phyloP scores from a whole-genome alignment of 1,284 basidiomycete species.

The Naganishia liquefaciens region DNA sequence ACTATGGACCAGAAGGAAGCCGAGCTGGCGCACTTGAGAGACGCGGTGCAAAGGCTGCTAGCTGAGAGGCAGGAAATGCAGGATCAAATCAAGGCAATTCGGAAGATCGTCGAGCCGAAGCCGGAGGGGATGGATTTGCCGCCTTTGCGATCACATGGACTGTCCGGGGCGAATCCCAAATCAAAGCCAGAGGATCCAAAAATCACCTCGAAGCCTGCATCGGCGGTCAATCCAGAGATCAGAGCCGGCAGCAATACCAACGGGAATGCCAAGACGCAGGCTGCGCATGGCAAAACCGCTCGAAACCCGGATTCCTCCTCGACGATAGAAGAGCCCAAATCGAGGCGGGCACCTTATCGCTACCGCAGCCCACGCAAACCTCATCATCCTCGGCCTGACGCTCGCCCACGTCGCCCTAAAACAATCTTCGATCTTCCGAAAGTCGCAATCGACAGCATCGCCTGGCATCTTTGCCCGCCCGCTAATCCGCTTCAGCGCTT shows the following conservation, averaged over 20 bases:
- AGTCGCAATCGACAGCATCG: background rate
- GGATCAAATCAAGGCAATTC: background rate
- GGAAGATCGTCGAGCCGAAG: slow-evolving; percentile 1
- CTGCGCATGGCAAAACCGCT: background rate
- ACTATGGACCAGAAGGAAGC: background rate
- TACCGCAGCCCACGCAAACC: slow-evolving; percentile 11
- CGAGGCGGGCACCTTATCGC: background rate
- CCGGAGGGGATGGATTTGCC: background rate
- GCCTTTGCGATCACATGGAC: background rate
- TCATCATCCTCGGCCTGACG: background rate
- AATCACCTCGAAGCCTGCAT: too few species aligned
- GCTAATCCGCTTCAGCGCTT: background rate
- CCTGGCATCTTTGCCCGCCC: background rate
- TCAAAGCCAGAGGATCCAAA: too few species aligned
- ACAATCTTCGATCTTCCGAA: slow-evolving; percentile 11
- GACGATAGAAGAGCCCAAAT: too few species aligned
- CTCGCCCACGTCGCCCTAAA: slow-evolving; percentile 3
- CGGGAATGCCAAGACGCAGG: too few species aligned
- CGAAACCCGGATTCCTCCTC: too few species aligned
- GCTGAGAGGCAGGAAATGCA: background rate
- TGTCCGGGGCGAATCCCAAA: too few species aligned
- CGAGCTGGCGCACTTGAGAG: background rate
- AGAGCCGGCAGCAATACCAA: too few species aligned
- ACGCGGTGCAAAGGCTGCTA: background rate
- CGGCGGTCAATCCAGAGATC: too few species aligned